Base-by-base conservation (phyloP, 2,329 filamentous ascomycete genomes). In the Neonectria neomacrospora region DNA sequence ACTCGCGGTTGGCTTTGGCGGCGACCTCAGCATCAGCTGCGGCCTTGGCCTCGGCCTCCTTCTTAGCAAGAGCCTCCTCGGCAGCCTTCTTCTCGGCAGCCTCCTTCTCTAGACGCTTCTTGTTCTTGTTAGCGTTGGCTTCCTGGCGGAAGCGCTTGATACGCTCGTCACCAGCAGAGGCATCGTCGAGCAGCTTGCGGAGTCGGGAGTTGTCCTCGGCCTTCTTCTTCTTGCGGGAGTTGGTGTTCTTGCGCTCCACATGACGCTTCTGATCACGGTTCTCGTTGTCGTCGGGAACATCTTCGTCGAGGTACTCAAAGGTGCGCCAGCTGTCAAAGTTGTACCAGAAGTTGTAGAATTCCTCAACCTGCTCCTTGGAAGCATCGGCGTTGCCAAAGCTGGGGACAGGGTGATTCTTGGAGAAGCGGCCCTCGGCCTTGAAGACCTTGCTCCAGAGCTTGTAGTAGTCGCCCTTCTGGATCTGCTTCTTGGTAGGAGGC, bases 261-360 rank as follows among this genome's bases (percentile, higher is more conserved):
- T 99, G 95, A 62, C 96, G 93, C 86, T 97, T 98, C 86, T 99
- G 96, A 83, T 98, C 95, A 79, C 96, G 94, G 85, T 94, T 97
- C 84, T 98, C 96, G 80, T 96, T 97, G 85, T 99, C 96, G 76
- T 99, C 96, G 42, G 96, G 96, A 30, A 99, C 95, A 77, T 99
- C 96, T 85, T 99, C 96, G 77, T 99, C 96, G 63, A 97, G 91
- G 81, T 99, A 99, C 83, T 99, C 96, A 75, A 99, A 99, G 3
- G 92, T 90, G 66, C 96, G 88, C 96, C 96, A 99, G 80, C 91
- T 96, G 86, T 99, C 96, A 75, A 99, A 97, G 86, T 95, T 96
- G 86, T 98, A 99, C 91, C 92, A 99, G 86, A 98, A 99, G 87
- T 99, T 97, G 88, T 99, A 99, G 81, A 99, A 99, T 57, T 85